A percentile compares a stretch with the other conserved stretches of the same genome.
Conservation (phyloP, 2,329 filamentous ascomycete species). For the Ophiostoma sp. region DNA sequence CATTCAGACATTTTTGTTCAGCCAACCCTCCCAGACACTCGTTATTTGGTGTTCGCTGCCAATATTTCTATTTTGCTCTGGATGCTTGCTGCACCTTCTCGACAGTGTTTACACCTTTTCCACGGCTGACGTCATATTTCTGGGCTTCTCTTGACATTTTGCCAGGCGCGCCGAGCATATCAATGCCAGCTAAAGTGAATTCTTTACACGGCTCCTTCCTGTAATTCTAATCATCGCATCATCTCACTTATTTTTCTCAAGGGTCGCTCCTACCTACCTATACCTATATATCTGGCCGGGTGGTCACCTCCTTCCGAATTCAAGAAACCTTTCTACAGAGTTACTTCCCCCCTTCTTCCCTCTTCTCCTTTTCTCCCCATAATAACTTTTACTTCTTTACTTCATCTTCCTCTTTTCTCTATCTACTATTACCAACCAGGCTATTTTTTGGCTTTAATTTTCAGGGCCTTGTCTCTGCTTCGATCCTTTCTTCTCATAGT, state of each 20-base stretch:
- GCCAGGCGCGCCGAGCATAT: background rate
- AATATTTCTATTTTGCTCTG: background rate
- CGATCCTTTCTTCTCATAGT: background rate
- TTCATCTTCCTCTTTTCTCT: background rate
- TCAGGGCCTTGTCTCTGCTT: background rate
- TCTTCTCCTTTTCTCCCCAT: background rate
- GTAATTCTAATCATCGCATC: background rate
- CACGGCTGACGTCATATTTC: conserved; percentile 2
- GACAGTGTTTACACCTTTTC: background rate
- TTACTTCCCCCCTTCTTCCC: background rate
- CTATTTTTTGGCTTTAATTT: background rate
- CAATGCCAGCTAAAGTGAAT: background rate
- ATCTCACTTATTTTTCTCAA: background rate
- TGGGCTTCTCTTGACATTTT: background rate
- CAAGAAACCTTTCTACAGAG: background rate
- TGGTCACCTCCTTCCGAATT: background rate
- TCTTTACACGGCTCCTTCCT: background rate
- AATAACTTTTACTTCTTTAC: background rate
- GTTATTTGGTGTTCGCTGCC: background rate
- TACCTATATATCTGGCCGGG: background rate
- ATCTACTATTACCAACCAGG: background rate
- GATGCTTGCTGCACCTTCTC: background rate
- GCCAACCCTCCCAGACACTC: background rate
- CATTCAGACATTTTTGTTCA: background rate
- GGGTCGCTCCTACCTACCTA: background rate